These are phyloP conservation scores for Kondoa malvinella DNA, from an alignment of 768 basidiomycete species.

Conservation along the genomic window DNA sequence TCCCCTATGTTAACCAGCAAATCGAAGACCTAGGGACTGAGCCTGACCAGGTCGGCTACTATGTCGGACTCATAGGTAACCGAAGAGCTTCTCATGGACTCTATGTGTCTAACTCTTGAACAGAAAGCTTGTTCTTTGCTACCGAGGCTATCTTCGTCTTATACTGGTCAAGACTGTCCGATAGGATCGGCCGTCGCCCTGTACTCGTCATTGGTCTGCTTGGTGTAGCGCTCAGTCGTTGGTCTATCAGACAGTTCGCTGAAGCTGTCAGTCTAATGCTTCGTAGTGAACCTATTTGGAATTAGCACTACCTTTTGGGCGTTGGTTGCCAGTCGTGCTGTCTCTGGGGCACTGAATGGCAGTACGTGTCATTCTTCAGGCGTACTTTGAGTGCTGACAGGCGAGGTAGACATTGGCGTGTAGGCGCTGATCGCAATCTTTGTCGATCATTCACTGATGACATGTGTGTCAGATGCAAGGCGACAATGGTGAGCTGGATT, in stretches of 20 bases:
- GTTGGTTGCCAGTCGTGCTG: neutral
- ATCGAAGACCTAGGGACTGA: neutral
- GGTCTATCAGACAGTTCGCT: neutral
- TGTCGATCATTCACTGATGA: neutral
- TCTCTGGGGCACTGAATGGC: neutral
- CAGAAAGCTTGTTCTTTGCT: neutral
- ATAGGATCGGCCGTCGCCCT: neutral
- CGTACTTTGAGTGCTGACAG: neutral
- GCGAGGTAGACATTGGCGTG: neutral
- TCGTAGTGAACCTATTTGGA: neutral
- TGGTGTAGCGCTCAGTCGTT: neutral
- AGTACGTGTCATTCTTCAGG: neutral
- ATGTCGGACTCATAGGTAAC: neutral
- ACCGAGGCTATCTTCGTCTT: neutral
- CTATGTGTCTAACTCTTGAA: neutral
- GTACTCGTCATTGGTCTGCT: neutral
- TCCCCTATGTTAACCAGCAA: neutral
- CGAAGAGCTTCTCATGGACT: neutral
- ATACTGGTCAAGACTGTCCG: neutral
- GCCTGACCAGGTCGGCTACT: neutral
- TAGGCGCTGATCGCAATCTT: neutral
- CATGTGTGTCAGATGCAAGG: neutral
- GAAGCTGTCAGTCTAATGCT: neutral
- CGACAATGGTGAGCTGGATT: too few relatives aligned
- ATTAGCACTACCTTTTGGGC: neutral